phyloP scores from a whole-genome alignment of 495 filamentous ascomycete genomes.

The Daldinia vernicosa region DNA sequence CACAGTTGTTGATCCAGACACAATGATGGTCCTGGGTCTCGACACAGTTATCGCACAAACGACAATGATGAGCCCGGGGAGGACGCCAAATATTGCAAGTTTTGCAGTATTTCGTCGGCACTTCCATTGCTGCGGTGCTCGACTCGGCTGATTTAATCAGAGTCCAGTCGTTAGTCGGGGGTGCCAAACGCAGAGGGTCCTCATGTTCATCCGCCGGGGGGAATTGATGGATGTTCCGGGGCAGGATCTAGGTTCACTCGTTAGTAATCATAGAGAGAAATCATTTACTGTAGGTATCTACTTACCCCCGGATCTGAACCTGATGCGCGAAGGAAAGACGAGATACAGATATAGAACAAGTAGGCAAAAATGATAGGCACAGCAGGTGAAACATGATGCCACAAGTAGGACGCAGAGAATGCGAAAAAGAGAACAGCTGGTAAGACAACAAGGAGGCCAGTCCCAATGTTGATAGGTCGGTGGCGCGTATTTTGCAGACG shows the following conservation, averaged over 20 bases:
- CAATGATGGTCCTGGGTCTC: constrained; percentile 99
- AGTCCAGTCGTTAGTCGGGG: constrained; percentile 89
- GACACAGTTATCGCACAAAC: constrained; percentile 94
- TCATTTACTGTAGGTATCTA: constrained; percentile 26
- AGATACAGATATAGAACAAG: constrained; percentile 86
- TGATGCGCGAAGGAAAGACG: constrained; percentile 92
- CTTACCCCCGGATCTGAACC: constrained; percentile 90
- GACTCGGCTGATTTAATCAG: constrained; percentile 81
- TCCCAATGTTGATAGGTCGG: constrained; percentile 90
- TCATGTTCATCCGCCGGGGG: constrained; percentile 67
- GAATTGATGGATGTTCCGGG: constrained; percentile 76
- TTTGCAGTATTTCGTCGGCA: constrained; percentile 97
- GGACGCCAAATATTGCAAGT: constrained; percentile 97
- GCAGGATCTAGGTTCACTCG: constrained; percentile 69
- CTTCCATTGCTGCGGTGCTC: constrained; percentile 85
- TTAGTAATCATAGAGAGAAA: constrained; percentile 28
- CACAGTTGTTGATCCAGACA: constrained; percentile 98
- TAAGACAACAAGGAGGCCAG: constrained; percentile 77
- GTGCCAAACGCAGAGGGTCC: constrained; percentile 81
- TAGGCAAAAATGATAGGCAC: constrained; percentile 93
- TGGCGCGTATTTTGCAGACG: constrained; percentile 87
- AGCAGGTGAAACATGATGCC: constrained; percentile 89
- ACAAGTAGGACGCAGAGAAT: constrained; percentile 90
- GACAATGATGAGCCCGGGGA: constrained; percentile 93
- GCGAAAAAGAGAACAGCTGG: constrained; percentile 84